Evolutionary conservation across 2,329 filamentous ascomycete genomes (phyloP).

Genomic region (Penicillium rolfsii): DNA sequence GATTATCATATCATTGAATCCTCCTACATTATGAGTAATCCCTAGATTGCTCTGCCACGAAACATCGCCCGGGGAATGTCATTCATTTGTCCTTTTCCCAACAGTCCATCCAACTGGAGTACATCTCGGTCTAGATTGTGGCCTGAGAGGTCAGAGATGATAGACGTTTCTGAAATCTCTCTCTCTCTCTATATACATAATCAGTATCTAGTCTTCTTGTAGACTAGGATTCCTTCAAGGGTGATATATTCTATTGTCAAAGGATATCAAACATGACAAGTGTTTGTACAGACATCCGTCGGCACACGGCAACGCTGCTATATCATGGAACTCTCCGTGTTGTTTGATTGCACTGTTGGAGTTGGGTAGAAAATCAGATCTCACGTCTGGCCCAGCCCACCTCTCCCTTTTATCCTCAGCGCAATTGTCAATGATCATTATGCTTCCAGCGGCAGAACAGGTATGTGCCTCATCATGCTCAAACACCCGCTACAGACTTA

Average conservation of each 20-base stretch:
- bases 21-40: too few species aligned
- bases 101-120: too few species aligned
- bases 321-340: neutral
- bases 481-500: neutral
- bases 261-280: too few species aligned
- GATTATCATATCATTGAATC: too few species aligned
- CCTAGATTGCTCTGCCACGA: too few species aligned
- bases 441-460: neutral
- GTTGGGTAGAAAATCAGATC: neutral
- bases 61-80: too few species aligned
- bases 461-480: neutral
- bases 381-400: neutral
- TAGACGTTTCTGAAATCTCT: neutral
- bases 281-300: too few species aligned
- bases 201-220: neutral
- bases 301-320: neutral
- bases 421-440: neutral
- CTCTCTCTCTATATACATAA: neutral
- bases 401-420: neutral
- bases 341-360: neutral
- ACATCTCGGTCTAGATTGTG: neutral
- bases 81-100: too few species aligned
- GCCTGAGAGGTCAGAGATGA: neutral
- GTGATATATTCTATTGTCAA: neutral
- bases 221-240: neutral